Base-by-base conservation (phyloP, 2,329 filamentous ascomycete genomes). In the Thelonectria blattea region DNA sequence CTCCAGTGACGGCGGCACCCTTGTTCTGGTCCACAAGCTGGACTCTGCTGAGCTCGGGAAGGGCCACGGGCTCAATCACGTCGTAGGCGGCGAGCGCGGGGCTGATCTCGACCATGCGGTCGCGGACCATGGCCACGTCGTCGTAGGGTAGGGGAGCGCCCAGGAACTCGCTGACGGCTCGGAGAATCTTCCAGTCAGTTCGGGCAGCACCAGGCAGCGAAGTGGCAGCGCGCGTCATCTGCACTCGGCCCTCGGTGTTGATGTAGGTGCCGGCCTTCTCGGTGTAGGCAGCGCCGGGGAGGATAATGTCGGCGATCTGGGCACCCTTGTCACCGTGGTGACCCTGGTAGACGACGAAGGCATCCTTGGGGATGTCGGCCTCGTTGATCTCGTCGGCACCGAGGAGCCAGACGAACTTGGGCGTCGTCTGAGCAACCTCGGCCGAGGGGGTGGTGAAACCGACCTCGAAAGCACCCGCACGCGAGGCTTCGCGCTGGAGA, bases 121-220 rank as follows among this genome's bases (percentile, higher is more conserved):
- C 93, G 58, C 95, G 88, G 53, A 99, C 85, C 71, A 88, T 85
- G 67, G 95, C 91, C 52, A 99, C 86, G 73, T 98, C 93, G 71
- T 99, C 94, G 74, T 98, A 99, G 20, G 93, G 91, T 54, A 99
- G 86, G 66, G 93, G 90, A 27, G 83, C 88, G 62, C 91, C 92
- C 15, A 99, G 84, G 80, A 96, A 97, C 79, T 98, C 95, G 73
- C 91, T 95, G 58, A 86, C 88, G 17, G 95, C 95, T 66, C 95
- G 92, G 70, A 99, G 88, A 73, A 99, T 98, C 87, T 98, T 99
- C 95, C 95, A 99, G 81, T 99, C 95, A 65, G 95, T 94, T 73
- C 95, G 88, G 58, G 94, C 88, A 54, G 93, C 95, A 61, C 95
- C 95, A 22, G 93, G 92, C 66, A 97, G 84, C 47, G 91, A 91